Conservation (phyloP, 768 basidiomycete species). For the Guyanaporus albipodus region DNA sequence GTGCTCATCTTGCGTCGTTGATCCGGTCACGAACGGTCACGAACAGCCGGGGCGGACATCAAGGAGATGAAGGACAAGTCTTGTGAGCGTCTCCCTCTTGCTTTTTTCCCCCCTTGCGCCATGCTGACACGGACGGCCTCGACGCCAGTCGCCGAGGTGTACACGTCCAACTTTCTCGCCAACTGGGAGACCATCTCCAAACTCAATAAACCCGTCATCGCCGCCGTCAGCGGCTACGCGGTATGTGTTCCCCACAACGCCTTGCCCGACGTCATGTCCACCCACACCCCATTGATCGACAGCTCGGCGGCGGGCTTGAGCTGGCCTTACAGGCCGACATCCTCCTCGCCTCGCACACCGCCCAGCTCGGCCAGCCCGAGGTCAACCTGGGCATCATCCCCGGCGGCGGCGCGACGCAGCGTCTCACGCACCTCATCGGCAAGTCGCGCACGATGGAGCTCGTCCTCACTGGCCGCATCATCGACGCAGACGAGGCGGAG, state of each 20-base stretch:
- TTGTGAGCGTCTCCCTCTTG: slow-evolving; percentile 61
- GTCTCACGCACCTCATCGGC: slow-evolving; percentile 79
- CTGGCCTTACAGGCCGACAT: slow-evolving; percentile 97
- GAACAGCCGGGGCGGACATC: slow-evolving; percentile 93
- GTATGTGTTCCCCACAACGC: slow-evolving; percentile 47
- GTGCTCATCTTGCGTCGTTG: slow-evolving; percentile 23
- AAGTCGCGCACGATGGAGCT: slow-evolving; percentile 96
- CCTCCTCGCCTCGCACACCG: slow-evolving; percentile 84
- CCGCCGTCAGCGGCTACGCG: slow-evolving; percentile 93
- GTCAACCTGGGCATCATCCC: slow-evolving; percentile 95
- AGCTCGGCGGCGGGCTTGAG: slow-evolving; percentile 98
- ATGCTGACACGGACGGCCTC: neutral
- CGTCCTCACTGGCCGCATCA: slow-evolving; percentile 79
- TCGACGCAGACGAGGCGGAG: slow-evolving; percentile 79
- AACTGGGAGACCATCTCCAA: slow-evolving; percentile 73
- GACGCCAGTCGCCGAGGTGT: slow-evolving; percentile 78
- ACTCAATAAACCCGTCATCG: slow-evolving; percentile 90
- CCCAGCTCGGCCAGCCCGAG: slow-evolving; percentile 94
- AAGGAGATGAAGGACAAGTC: slow-evolving; percentile 98
- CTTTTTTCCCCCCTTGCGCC: neutral
- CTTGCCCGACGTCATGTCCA: neutral
- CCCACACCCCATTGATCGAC: neutral
- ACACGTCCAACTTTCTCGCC: slow-evolving; percentile 79
- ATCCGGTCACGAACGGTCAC: too few relatives aligned
- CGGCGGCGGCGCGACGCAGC: slow-evolving; percentile 91